Evolutionary conservation across 257 asterid genomes (phyloP).

Genomic region (Solanum dulcamara): DNA sequence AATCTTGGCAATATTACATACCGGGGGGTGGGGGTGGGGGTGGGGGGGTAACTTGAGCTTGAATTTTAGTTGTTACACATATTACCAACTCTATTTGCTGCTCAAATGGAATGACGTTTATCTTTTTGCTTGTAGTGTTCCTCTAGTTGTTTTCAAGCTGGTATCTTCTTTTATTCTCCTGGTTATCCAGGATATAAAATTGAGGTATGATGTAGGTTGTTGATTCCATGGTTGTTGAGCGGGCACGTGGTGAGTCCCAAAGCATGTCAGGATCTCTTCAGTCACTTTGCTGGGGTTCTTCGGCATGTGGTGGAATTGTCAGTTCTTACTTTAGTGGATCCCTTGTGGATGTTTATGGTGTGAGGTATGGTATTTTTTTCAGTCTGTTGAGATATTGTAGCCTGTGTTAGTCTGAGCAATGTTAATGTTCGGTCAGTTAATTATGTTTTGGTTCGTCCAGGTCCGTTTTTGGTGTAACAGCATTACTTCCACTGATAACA

Average conservation of each 20-base stretch:
- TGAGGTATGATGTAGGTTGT: conserved; percentile 57
- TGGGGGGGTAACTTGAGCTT: neutral
- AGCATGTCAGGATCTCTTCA: conserved; percentile 97
- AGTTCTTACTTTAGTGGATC: conserved; percentile 98
- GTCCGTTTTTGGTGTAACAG: conserved; percentile 89
- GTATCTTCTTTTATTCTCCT: neutral
- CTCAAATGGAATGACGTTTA: neutral
- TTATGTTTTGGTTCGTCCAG: conserved; percentile 30
- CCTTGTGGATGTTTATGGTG: conserved; percentile 88
- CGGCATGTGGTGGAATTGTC: conserved; percentile 89
- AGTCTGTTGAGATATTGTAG: neutral
- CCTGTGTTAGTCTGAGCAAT: neutral
- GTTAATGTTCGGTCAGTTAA: neutral
- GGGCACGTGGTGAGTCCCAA: conserved; percentile 99
- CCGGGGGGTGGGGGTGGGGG: neutral
- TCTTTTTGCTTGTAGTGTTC: neutral
- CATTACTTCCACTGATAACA: conserved; percentile 87
- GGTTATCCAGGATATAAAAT: conserved; percentile 6
- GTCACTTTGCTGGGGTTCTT: conserved; percentile 98
- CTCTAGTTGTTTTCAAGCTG: neutral
- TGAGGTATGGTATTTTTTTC: conserved; percentile 41
- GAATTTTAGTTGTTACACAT: neutral
- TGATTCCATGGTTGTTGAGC: conserved; percentile 96
- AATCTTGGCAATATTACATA: neutral
- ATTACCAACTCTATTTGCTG: neutral